Evolutionary conservation across 1,284 basidiomycete species (phyloP).

Genomic region (Anthracocystis setariae): DNA sequence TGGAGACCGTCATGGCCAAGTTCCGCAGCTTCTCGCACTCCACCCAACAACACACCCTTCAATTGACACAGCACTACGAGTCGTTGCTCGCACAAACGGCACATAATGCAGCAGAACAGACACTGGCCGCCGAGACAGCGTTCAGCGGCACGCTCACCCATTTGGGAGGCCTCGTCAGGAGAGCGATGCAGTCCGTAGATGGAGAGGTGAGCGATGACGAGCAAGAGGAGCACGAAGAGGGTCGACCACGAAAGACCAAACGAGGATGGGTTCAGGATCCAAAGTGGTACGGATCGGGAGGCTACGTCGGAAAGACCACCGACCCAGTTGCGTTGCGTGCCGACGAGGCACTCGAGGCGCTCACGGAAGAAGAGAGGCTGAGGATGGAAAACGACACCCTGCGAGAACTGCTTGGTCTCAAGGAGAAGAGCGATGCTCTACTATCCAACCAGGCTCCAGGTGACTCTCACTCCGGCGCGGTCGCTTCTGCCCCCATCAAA

Average conservation of each 20-base stretch:
- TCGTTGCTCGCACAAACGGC: conserved; percentile 73
- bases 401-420: conserved; percentile 54
- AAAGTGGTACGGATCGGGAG: conserved; percentile 60
- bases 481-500: conserved; percentile 2
- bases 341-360: conserved; percentile 52
- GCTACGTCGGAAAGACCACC: conserved; percentile 54
- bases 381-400: conserved; percentile 63
- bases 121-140: conserved; percentile 48
- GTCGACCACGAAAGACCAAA: conserved; percentile 15
- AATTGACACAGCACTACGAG: conserved; percentile 90
- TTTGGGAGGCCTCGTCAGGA: conserved; percentile 54
- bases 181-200: conserved; percentile 53
- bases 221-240: conserved; percentile 12
- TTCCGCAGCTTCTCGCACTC: conserved; percentile 91
- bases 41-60: conserved; percentile 89
- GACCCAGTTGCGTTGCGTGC: conserved; percentile 50
- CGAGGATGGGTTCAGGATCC: conserved; percentile 50
- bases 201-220: conserved; percentile 47
- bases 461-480: not conserved
- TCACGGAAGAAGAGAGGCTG: conserved; percentile 61
- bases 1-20: conserved; percentile 96
- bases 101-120: conserved; percentile 50
- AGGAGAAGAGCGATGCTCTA: conserved; percentile 47
- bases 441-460: conserved; percentile 6
- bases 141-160: conserved; percentile 52